Conservation (phyloP, 768 basidiomycete species). For the Amanita jacksonii region DNA sequence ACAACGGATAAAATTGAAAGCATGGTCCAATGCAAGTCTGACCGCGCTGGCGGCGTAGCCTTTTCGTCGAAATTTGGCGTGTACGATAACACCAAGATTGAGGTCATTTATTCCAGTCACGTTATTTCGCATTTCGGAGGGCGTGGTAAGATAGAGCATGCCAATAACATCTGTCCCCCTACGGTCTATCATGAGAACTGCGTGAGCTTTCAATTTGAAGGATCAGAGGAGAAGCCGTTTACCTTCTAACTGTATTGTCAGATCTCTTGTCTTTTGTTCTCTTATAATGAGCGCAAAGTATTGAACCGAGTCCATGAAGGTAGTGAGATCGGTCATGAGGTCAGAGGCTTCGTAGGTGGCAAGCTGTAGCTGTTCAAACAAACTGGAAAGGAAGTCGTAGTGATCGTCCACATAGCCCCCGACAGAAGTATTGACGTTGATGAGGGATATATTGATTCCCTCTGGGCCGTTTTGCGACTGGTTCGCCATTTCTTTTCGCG, state of each 20-base stretch:
- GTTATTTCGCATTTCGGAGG: slow-evolving; percentile 14
- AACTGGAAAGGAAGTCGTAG: slow-evolving; percentile 22
- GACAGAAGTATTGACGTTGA: neutral
- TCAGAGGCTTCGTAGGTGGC: slow-evolving; percentile 31
- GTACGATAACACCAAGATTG: slow-evolving; percentile 46
- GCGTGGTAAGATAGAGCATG: slow-evolving; percentile 30
- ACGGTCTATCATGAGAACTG: neutral
- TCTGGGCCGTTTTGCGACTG: too few relatives aligned
- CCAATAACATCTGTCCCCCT: slow-evolving; percentile 25
- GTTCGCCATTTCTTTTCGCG: too few relatives aligned
- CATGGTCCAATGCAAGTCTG: slow-evolving; percentile 32
- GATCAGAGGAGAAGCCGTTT: neutral
- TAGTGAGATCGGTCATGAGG: slow-evolving; percentile 29
- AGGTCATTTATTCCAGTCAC: slow-evolving; percentile 29
- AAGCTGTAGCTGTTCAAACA: slow-evolving; percentile 33
- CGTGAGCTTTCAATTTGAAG: neutral
- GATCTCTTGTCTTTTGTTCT: neutral
- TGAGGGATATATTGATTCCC: neutral
- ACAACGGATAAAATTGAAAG: slow-evolving; percentile 34
- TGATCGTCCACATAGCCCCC: slow-evolving; percentile 18
- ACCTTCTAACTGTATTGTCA: neutral
- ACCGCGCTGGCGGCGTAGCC: slow-evolving; percentile 42
- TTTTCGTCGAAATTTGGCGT: slow-evolving; percentile 23
- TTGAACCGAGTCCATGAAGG: slow-evolving; percentile 27
- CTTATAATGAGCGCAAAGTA: slow-evolving; percentile 32